A percentile compares a stretch with the other conserved stretches of the same genome.
phyloP scores from a whole-genome alignment of 306 rosid species.

The Canavalia ensiformis region DNA sequence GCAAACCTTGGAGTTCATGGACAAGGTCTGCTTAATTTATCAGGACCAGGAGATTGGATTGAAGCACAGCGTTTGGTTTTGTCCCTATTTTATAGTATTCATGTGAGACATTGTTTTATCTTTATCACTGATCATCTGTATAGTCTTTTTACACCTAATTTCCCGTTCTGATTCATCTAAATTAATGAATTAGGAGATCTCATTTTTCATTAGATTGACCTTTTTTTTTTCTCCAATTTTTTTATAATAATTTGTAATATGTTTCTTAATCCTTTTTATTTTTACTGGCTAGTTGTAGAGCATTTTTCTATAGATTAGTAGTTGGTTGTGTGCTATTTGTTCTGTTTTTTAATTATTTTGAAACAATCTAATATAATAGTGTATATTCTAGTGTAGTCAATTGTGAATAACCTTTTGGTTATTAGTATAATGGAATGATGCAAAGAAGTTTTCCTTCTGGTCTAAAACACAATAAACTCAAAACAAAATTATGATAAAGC shows the following conservation, averaged over 20 bases:
- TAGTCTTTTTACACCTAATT: slow-evolving; percentile 16
- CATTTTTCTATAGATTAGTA: background rate
- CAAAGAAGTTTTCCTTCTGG: slow-evolving; percentile 12
- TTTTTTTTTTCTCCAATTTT: slow-evolving; percentile 12
- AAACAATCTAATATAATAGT: background rate
- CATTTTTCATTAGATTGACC: background rate
- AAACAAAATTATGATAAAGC: background rate
- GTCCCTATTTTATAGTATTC: slow-evolving; percentile 89
- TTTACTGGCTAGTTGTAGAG: slow-evolving; percentile 11
- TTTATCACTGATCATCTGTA: slow-evolving; percentile 21
- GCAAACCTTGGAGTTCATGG: slow-evolving; percentile 99
- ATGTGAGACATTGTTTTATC: slow-evolving; percentile 65
- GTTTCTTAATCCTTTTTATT: slow-evolving; percentile 1
- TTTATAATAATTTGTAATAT: slow-evolving; percentile 8
- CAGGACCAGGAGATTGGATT: slow-evolving; percentile 96
- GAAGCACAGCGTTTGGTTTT: slow-evolving; percentile 97
- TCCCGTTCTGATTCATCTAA: slow-evolving; percentile 3
- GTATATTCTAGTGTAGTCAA: background rate
- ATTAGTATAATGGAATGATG: slow-evolving; percentile 5
- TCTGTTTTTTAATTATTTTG: background rate
- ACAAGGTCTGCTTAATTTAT: slow-evolving; percentile 93
- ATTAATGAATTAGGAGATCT: slow-evolving; percentile 28
- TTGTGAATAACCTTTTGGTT: slow-evolving; percentile 13
- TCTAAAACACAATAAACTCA: slow-evolving; percentile 15
- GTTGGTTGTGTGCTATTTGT: background rate